These are phyloP conservation scores for Alternaria alternata DNA, from an alignment of 2,329 filamentous ascomycete genomes.

Conservation along the genomic window DNA sequence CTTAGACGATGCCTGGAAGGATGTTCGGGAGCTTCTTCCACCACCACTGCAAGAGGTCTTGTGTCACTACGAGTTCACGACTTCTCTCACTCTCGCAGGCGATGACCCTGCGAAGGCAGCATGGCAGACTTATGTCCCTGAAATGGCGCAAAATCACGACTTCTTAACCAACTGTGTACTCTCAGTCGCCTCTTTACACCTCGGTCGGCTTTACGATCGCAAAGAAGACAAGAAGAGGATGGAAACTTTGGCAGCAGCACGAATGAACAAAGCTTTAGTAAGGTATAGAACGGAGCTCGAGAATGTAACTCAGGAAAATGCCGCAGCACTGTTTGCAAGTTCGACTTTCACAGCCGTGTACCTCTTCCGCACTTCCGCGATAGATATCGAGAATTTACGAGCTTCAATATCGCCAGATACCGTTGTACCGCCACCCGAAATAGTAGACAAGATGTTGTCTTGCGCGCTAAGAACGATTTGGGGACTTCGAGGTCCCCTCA, in stretches of 20 bases:
- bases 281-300: slow-evolving; percentile 38
- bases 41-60: slow-evolving; percentile 37
- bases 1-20: slow-evolving; percentile 41
- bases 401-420: slow-evolving; percentile 34
- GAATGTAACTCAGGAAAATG: slow-evolving; percentile 52
- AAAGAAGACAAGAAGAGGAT: slow-evolving; percentile 32
- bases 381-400: slow-evolving; percentile 42
- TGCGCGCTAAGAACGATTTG: slow-evolving; percentile 37
- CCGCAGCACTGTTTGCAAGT: slow-evolving; percentile 52
- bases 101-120: slow-evolving; percentile 44
- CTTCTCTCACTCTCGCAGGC: slow-evolving; percentile 39
- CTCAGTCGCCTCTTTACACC: slow-evolving; percentile 56
- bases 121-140: slow-evolving; percentile 44
- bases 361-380: slow-evolving; percentile 42
- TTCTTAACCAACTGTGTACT: slow-evolving; percentile 58
- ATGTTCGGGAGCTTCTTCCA: slow-evolving; percentile 34
- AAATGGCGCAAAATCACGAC: slow-evolving; percentile 53
- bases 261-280: slow-evolving; percentile 47
- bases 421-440: slow-evolving; percentile 23
- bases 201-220: slow-evolving; percentile 50
- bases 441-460: slow-evolving; percentile 40
- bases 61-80: slow-evolving; percentile 47
- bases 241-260: slow-evolving; percentile 39
- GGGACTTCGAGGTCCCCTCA: slow-evolving; percentile 43
- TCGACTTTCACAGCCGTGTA: slow-evolving; percentile 46